Percentiles rank a stretch among this genome's conserved stretches.
Conservation (phyloP, 306 rosid genomes). For the Alnus rubra region DNA sequence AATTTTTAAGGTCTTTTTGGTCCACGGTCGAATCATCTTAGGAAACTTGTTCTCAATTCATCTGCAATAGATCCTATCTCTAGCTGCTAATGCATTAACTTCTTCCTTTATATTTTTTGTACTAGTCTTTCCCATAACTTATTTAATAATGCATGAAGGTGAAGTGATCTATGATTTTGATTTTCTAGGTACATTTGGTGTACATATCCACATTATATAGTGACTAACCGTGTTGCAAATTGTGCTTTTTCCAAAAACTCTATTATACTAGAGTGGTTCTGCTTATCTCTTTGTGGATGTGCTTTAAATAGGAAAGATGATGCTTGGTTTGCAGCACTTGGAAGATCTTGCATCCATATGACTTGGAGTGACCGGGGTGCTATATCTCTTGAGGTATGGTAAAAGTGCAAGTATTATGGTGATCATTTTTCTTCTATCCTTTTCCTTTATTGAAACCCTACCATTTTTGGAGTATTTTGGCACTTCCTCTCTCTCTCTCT, state of each 20-base stretch:
- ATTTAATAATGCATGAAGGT: neutral
- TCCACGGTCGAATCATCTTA: no score
- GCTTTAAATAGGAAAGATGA: constrained; percentile 70
- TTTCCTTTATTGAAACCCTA: neutral
- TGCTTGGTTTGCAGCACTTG: constrained; percentile 90
- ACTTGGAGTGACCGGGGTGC: constrained; percentile 89
- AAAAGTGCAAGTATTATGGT: neutral
- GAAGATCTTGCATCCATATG: constrained; percentile 85
- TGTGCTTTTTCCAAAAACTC: neutral
- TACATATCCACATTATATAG: neutral
- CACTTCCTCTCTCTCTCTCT: neutral
- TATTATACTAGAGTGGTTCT: neutral
- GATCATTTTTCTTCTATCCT: neutral
- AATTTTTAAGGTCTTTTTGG: no score
- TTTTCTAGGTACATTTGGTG: neutral
- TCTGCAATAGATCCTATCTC: neutral
- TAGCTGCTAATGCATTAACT: neutral
- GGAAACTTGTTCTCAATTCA: neutral
- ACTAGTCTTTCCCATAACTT: neutral
- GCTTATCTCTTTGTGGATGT: constrained; percentile 23
- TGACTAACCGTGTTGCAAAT: neutral
- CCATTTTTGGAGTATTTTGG: neutral
- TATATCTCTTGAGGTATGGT: constrained; percentile 79
- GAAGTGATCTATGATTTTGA: neutral
- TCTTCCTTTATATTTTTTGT: neutral